A percentile compares a stretch with the other conserved stretches of the same genome.
Conservation (phyloP, 306 rosid species). For the Dicorynia guianensis region DNA sequence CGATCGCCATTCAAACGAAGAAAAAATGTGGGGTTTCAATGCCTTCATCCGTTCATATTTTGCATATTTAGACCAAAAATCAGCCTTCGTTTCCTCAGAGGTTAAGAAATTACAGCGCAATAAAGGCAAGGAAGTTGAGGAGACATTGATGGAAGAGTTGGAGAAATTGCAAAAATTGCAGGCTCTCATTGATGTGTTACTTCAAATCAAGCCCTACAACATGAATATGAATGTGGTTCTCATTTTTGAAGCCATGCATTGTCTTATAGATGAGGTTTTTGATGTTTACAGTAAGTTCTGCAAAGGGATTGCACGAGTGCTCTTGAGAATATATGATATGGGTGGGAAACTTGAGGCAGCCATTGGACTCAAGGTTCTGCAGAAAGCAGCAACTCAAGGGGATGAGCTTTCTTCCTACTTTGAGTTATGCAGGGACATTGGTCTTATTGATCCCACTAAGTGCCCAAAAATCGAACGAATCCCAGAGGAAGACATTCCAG, state of each 20-base stretch:
- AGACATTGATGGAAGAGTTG: conserved; percentile 63
- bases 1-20: conserved; percentile 39
- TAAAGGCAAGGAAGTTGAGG: conserved; percentile 4
- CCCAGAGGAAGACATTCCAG: conserved; percentile 60
- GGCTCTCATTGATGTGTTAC: conserved; percentile 57
- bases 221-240: conserved; percentile 38
- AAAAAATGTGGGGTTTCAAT: conserved; percentile 49
- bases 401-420: conserved; percentile 56
- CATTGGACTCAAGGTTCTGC: conserved; percentile 56
- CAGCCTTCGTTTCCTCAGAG: conserved; percentile 40
- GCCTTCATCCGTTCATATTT: conserved; percentile 66
- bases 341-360: conserved; percentile 62
- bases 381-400: conserved; percentile 60
- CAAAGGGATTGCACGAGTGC: conserved; percentile 54
- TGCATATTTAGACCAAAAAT: conserved; percentile 63
- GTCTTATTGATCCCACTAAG: conserved; percentile 68
- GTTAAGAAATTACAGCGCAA: conserved; percentile 1
- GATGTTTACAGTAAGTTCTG: conserved; percentile 68
- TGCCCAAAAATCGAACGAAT: conserved; percentile 66
- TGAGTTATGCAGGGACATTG: conserved; percentile 63
- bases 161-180: conserved; percentile 59
- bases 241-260: conserved; percentile 84
- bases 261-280: conserved; percentile 66
- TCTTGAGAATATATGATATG: conserved; percentile 55
- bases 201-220: conserved; percentile 56